Percentiles rank a stretch among this genome's conserved stretches.
Conservation (phyloP, 441 rosid species). For the Erysimum cheiri region DNA sequence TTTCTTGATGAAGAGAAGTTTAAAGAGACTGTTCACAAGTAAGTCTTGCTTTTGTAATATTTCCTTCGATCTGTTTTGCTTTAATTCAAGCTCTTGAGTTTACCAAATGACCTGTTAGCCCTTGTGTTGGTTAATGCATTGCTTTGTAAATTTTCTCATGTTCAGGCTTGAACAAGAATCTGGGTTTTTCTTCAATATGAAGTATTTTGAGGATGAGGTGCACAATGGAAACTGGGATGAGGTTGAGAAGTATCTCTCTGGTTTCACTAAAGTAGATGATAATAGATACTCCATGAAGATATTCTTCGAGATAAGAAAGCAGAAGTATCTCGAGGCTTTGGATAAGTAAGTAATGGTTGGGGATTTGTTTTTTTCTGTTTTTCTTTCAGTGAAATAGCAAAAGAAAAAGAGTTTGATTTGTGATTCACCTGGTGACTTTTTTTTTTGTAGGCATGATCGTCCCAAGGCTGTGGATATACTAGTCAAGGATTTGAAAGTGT, state of each 20-base stretch:
- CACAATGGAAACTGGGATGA: conserved; percentile 97
- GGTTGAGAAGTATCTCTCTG: conserved; percentile 95
- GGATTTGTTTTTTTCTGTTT: not conserved
- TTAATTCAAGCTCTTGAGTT: not conserved
- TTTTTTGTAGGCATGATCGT: conserved; percentile 78
- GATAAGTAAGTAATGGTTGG: conserved; percentile 63
- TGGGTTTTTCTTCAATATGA: conserved; percentile 98
- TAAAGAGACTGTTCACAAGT: conserved; percentile 98
- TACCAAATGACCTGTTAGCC: conserved; percentile 5
- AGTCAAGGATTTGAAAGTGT: conserved; percentile 95
- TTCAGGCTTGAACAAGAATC: conserved; percentile 97
- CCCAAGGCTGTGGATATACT: conserved; percentile 95
- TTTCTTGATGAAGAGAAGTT: conserved; percentile 99
- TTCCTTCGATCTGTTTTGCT: not conserved
- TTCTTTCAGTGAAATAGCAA: not conserved
- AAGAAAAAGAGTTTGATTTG: conserved; percentile 6
- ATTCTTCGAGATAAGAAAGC: conserved; percentile 98
- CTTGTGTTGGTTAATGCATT: conserved; percentile 23
- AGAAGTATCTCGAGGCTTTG: conserved; percentile 99
- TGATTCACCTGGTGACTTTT: conserved; percentile 5
- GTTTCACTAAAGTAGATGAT: conserved; percentile 98
- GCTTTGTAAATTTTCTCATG: conserved; percentile 15
- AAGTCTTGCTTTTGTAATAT: conserved; percentile 39
- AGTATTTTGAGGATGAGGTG: conserved; percentile 97
- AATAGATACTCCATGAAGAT: conserved; percentile 98